These are phyloP conservation scores for Sideroxylon spinosum DNA, from an alignment of 179 eudicot species.

Conservation along the genomic window DNA sequence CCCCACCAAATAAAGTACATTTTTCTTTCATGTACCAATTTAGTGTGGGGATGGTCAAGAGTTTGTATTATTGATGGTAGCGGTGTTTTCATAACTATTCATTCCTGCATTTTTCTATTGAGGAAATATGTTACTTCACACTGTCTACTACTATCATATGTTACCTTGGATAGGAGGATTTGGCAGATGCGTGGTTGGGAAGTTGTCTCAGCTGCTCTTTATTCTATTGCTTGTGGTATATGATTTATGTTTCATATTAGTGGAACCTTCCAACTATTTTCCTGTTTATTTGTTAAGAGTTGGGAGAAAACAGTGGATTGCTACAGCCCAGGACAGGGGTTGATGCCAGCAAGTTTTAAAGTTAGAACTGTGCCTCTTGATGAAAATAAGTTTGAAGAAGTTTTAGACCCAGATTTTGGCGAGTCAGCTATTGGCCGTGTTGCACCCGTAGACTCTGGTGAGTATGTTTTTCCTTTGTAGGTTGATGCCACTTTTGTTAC, in stretches of 20 bases:
- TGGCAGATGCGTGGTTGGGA: neutral
- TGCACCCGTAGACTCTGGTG: constrained; percentile 97
- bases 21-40: neutral
- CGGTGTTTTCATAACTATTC: neutral
- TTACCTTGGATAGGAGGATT: neutral
- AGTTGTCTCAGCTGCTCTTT: neutral
- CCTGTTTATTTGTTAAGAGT: constrained; percentile 32
- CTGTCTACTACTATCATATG: neutral
- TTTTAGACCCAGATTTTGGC: constrained; percentile 94
- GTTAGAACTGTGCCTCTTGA: constrained; percentile 80
- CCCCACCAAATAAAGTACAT: neutral
- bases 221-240: neutral
- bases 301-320: constrained; percentile 92
- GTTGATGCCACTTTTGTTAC: neutral
- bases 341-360: constrained; percentile 98
- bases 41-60: neutral
- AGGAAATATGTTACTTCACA: neutral
- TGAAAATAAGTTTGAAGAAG: constrained; percentile 70
- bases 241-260: neutral
- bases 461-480: neutral
- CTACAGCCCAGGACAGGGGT: constrained; percentile 95
- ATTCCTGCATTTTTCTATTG: neutral
- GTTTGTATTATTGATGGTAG: neutral
- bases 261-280: neutral
- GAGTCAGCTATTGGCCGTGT: constrained; percentile 98